Conservation (phyloP, 805 yeast species). For the Suhomyces tanzawaensis region DNA sequence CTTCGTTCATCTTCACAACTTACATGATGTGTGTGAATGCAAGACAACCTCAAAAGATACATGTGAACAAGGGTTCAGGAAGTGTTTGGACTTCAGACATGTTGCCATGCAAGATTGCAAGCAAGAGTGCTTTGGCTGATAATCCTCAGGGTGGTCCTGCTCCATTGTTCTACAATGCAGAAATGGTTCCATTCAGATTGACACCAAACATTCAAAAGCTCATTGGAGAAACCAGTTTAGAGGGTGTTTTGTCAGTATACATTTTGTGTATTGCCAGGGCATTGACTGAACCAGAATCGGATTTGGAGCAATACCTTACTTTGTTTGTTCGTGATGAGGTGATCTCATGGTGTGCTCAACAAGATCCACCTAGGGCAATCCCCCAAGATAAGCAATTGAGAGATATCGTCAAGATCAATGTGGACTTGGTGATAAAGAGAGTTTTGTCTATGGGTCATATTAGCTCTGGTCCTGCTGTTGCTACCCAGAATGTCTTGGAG, state of each 20-base stretch:
- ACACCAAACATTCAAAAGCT: constrained; percentile 94
- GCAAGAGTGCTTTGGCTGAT: constrained; percentile 32
- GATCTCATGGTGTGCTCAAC: constrained; percentile 88
- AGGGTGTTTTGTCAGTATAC: constrained; percentile 85
- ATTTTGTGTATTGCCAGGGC: constrained; percentile 84
- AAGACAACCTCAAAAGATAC: constrained; percentile 91
- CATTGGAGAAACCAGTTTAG: constrained; percentile 91
- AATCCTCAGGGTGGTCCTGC: constrained; percentile 50
- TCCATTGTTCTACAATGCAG: constrained; percentile 88
- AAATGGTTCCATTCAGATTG: constrained; percentile 91
- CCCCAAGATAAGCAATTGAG: constrained; percentile 81
- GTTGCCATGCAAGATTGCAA: constrained; percentile 84
- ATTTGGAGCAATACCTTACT: constrained; percentile 87
- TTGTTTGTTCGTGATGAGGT: constrained; percentile 95
- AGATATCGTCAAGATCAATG: constrained; percentile 85
- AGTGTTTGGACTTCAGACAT: constrained; percentile 92
- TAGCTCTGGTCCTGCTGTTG: constrained; percentile 64
- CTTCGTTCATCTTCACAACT: constrained; percentile 87
- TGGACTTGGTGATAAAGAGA: constrained; percentile 77
- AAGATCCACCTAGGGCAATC: constrained; percentile 66
- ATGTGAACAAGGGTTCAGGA: constrained; percentile 78
- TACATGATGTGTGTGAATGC: constrained; percentile 91
- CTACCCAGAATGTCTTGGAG: constrained; percentile 87
- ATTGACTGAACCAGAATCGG: constrained; percentile 86
- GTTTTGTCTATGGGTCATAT: constrained; percentile 67